Evolutionary conservation across 2,329 filamentous ascomycete genomes (phyloP).

Genomic region (Fusarium newnesense): DNA sequence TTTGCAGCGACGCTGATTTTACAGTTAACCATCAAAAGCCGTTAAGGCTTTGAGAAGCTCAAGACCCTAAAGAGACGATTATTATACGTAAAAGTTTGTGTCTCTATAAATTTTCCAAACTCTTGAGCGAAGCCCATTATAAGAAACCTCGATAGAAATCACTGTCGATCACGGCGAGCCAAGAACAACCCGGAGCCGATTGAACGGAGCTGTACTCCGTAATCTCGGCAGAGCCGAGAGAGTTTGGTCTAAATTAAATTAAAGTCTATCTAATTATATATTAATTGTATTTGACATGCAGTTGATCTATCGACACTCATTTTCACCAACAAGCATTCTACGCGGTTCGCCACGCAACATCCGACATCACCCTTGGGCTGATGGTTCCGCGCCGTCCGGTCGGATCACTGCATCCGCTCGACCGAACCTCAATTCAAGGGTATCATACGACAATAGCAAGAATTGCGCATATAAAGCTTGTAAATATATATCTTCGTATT

Average conservation of each 20-base stretch:
- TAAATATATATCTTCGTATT: not conserved
- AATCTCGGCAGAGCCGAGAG: not conserved
- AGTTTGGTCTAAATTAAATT: not conserved
- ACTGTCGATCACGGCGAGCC: not conserved
- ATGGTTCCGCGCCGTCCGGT: too few species aligned
- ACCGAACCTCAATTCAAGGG: not conserved
- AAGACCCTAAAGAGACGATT: fast-evolving
- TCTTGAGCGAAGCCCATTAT: fast-evolving
- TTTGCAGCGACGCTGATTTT: too few species aligned
- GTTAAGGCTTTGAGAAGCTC: not conserved
- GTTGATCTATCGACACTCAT: not conserved
- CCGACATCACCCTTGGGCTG: not conserved
- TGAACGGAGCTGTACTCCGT: not conserved
- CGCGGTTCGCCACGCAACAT: too few species aligned
- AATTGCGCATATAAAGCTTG: too few species aligned
- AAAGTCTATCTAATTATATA: not conserved
- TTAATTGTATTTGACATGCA: fast-evolving
- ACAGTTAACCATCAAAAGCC: not conserved
- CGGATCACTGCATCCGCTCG: not conserved
- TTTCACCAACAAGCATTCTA: too few species aligned
- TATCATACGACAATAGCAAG: too few species aligned
- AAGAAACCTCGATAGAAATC: fast-evolving
- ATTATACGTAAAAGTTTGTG: fast-evolving
- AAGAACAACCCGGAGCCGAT: not conserved
- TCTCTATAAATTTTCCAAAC: fast-evolving